phyloP scores from a whole-genome alignment of 305 asterid genomes.

The Fraxinus velutina region DNA sequence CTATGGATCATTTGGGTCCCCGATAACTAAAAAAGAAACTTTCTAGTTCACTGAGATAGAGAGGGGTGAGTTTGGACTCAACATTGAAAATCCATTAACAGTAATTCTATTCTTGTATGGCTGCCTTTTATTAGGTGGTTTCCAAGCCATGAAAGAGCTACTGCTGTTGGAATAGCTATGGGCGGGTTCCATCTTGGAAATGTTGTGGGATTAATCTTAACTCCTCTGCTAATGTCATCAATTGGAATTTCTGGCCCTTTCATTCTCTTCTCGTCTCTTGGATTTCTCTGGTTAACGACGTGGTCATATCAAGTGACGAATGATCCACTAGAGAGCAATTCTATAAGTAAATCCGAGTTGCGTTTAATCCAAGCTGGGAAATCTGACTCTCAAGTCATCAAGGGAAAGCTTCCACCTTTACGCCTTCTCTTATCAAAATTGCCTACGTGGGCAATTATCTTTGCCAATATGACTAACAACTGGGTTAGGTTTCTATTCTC shows the following conservation, averaged over 20 bases:
- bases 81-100: not conserved
- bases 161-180: constrained; percentile 93
- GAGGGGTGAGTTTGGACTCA: not conserved
- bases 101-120: not conserved
- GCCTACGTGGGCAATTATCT: constrained; percentile 89
- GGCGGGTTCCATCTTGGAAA: constrained; percentile 94
- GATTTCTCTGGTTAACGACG: constrained; percentile 69
- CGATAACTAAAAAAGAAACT: not conserved
- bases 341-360: constrained; percentile 59
- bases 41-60: not conserved
- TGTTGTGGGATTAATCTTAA: constrained; percentile 75
- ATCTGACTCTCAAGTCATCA: constrained; percentile 39
- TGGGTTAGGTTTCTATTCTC: constrained; percentile 49
- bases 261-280: constrained; percentile 72
- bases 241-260: constrained; percentile 80
- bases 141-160: constrained; percentile 80
- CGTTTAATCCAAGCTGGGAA: constrained; percentile 80
- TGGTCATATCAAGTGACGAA: constrained; percentile 56
- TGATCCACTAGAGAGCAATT: constrained; percentile 66
- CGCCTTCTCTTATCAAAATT: constrained; percentile 62
- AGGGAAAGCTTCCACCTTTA: constrained; percentile 63
- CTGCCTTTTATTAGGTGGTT: constrained; percentile 57
- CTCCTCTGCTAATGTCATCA: constrained; percentile 69
- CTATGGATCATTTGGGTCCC: not conserved
- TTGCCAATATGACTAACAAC: constrained; percentile 77